Base-by-base conservation (phyloP, 495 filamentous ascomycete genomes). In the Rostrohypoxylon terebratum region DNA sequence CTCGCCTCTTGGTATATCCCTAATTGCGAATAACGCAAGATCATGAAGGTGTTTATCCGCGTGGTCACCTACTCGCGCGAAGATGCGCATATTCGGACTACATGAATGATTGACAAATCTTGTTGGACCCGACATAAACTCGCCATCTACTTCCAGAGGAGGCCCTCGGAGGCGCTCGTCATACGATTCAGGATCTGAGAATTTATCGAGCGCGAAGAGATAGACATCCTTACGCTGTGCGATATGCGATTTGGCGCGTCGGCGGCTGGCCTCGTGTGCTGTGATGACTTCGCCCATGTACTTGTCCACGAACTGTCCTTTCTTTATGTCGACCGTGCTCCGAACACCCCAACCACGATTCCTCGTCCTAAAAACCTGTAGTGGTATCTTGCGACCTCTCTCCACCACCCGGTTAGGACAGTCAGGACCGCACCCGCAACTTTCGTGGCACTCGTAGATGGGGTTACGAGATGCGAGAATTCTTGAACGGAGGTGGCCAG, bases 211-310 rank as follows among this genome's bases (percentile, higher is more conserved):
- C 3, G 85, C 86, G 77, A 97, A 97, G 0, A 98, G 85, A 74
- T 97, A 98, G 0, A 88, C 89, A 62, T 84, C 87, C 74, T 89
- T 91, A 6, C 79, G 80, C 71, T 79, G 64, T 18, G 69, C 82
- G 59, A 75, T 77, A 65, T 78, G 79, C 28, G 86, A 83, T 36
- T 79, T 77, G 1, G 76, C 80, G 28, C 93, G 90, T 6, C 96
- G 90, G 1, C 80, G 72, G 23, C 90, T 86, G 2, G 94, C 91
- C 76, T 91, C 89, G 9, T 86, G 78, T 21, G 86, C 83, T 0
- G 91, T 93, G 68, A 98, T 91, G 25, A 97, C 87, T 77, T 98
- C 95, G 1, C 95, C 95, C 13, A 93, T 89, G 68, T 98, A 98
- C 20, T 87, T 86, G 74, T 96, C 95, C 59, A 98, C 88, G 72